Evolutionary conservation across 495 filamentous ascomycete species (phyloP).

Genomic region (Evansstolkia leycettana): DNA sequence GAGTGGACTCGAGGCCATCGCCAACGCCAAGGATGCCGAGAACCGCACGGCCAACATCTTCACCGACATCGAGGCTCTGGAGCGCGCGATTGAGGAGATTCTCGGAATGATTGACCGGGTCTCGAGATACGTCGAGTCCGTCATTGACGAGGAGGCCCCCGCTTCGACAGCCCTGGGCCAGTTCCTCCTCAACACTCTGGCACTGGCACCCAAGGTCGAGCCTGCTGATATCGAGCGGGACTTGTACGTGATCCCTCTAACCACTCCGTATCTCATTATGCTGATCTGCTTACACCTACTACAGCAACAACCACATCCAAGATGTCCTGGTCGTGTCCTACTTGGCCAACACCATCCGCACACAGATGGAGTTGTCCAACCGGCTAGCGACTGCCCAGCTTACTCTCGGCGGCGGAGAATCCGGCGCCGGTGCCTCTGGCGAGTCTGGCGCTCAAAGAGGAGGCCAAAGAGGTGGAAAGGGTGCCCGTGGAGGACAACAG

Average conservation of each 20-base stretch:
- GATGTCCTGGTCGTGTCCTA: conserved; percentile 95
- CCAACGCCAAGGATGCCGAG: conserved; percentile 67
- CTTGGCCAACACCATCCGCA: conserved; percentile 95
- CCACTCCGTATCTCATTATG: not conserved
- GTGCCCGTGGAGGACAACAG: conserved; percentile 35
- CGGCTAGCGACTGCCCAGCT: conserved; percentile 77
- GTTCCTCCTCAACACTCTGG: conserved; percentile 83
- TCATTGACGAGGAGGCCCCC: conserved; percentile 55
- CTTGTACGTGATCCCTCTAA: conserved; percentile 47
- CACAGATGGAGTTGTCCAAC: conserved; percentile 96
- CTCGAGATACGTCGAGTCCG: conserved; percentile 73
- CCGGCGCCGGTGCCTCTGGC: conserved; percentile 21
- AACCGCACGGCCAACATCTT: conserved; percentile 56
- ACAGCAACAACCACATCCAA: conserved; percentile 94
- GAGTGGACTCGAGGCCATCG: conserved; percentile 76
- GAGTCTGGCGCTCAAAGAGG: conserved; percentile 11
- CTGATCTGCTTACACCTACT: conserved; percentile 42
- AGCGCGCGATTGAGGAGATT: conserved; percentile 73
- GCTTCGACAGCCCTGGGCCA: conserved; percentile 83
- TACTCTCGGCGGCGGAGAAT: conserved; percentile 44
- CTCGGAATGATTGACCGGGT: conserved; percentile 82
- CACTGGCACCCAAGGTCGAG: conserved; percentile 87
- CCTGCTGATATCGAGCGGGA: conserved; percentile 79
- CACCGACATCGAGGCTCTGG: conserved; percentile 79
- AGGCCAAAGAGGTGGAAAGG: conserved; percentile 36